Conservation (phyloP, 495 filamentous ascomycete genomes). For the Penicillium goetzii region DNA sequence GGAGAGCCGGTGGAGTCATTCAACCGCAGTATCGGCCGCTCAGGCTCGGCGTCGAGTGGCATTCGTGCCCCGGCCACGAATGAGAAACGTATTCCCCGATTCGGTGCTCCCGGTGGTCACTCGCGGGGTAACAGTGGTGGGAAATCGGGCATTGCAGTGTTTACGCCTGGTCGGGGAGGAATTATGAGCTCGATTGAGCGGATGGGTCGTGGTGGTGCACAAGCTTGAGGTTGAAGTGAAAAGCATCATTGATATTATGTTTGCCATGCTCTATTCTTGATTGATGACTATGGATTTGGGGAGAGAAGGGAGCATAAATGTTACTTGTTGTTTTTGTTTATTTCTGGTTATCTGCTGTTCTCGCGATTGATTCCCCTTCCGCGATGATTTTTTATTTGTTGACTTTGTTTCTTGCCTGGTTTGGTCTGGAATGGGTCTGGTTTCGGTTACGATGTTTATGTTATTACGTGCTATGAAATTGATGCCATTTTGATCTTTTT, state of each 20-base stretch:
- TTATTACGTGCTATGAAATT: constrained; percentile 17
- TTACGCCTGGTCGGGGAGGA: constrained; percentile 55
- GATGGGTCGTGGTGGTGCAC: constrained; percentile 57
- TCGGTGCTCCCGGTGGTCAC: constrained; percentile 38
- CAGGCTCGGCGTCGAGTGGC: constrained; percentile 31
- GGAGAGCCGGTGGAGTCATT: constrained; percentile 29
- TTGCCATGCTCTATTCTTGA: neutral
- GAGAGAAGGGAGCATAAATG: neutral
- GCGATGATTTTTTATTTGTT: constrained; percentile 11
- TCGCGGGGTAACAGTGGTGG: constrained; percentile 45
- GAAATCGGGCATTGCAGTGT: constrained; percentile 49
- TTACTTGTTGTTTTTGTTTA: neutral
- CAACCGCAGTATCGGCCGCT: constrained; percentile 33
- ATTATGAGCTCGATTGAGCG: constrained; percentile 75
- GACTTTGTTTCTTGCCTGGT: neutral
- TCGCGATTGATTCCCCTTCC: constrained; percentile 28
- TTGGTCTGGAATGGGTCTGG: neutral
- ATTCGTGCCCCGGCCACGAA: constrained; percentile 40
- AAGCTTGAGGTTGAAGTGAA: neutral
- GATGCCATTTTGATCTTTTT: neutral
- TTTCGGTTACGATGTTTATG: constrained; percentile 20
- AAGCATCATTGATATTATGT: neutral
- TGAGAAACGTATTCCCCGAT: constrained; percentile 42
- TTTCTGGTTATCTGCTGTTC: neutral
- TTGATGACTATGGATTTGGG: neutral